Conservation (phyloP, 1,284 basidiomycete species). For the Cryptococcus neoformans region DNA sequence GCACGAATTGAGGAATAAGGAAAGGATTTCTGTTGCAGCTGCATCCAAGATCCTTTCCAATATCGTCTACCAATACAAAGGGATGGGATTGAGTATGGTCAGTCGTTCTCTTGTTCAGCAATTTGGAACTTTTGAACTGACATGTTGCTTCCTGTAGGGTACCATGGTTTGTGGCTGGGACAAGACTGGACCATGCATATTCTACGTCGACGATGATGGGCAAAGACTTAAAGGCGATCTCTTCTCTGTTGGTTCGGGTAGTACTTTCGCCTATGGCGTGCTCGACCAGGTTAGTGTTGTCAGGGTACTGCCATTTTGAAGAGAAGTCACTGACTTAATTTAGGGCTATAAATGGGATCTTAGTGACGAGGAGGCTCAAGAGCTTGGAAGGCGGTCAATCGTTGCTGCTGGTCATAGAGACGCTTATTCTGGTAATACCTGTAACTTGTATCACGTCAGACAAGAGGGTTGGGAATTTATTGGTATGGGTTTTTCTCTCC, state of each 20-base stretch:
- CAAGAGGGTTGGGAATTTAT: constrained; percentile 93
- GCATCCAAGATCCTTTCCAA: constrained; percentile 98
- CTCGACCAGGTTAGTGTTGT: constrained; percentile 67
- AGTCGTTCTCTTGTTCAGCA: constrained; percentile 21
- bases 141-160: constrained; percentile 57
- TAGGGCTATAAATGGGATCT: constrained; percentile 89
- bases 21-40: constrained; percentile 97
- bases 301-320: not conserved
- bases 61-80: constrained; percentile 97
- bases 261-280: constrained; percentile 98
- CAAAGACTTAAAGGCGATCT: constrained; percentile 92
- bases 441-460: constrained; percentile 94
- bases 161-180: constrained; percentile 99
- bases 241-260: constrained; percentile 98
- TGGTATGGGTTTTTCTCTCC: constrained; percentile 55
- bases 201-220: constrained; percentile 98
- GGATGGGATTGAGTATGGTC: constrained; percentile 98
- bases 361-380: constrained; percentile 89
- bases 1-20: constrained; percentile 95
- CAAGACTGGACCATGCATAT: constrained; percentile 97
- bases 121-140: constrained; percentile 3
- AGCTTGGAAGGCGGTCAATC: constrained; percentile 90
- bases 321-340: not conserved
- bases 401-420: constrained; percentile 97
- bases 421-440: constrained; percentile 95